phyloP scores from a whole-genome alignment of 257 asterid species.

The Rubia yunnanensis region DNA sequence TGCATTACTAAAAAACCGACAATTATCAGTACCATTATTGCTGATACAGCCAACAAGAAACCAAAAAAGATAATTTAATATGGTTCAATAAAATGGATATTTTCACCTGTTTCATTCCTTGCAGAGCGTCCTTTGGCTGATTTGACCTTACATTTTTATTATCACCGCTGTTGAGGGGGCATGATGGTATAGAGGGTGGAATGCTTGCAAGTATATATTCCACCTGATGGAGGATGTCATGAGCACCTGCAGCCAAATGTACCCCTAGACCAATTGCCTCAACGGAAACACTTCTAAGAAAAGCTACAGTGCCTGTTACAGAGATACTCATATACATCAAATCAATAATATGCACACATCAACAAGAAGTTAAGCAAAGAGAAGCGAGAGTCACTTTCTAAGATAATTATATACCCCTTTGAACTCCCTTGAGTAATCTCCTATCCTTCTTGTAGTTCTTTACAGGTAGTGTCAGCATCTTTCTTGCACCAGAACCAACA shows the following conservation, averaged over 20 bases:
- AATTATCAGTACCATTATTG: not conserved
- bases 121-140: slow-evolving; percentile 89
- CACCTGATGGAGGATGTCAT: slow-evolving; percentile 85
- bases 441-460: slow-evolving; percentile 78
- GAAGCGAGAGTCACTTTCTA: not conserved
- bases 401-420: slow-evolving; percentile 57
- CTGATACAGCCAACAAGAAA: not conserved
- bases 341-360: not conserved
- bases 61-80: not conserved
- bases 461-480: slow-evolving; percentile 79
- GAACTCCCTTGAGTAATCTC: slow-evolving; percentile 89
- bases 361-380: not conserved
- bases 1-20: not conserved
- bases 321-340: slow-evolving; percentile 6
- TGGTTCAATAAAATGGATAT: not conserved
- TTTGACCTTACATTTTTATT: slow-evolving; percentile 56
- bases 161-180: slow-evolving; percentile 53
- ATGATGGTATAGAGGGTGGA: slow-evolving; percentile 76
- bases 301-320: slow-evolving; percentile 70
- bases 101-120: slow-evolving; percentile 90
- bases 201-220: slow-evolving; percentile 71
- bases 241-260: slow-evolving; percentile 94
- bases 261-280: slow-evolving; percentile 98
- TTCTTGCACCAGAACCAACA: slow-evolving; percentile 97
- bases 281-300: slow-evolving; percentile 83